Conservation (phyloP, 169 alveolate genomes). For the Eimeria praecox region DNA sequence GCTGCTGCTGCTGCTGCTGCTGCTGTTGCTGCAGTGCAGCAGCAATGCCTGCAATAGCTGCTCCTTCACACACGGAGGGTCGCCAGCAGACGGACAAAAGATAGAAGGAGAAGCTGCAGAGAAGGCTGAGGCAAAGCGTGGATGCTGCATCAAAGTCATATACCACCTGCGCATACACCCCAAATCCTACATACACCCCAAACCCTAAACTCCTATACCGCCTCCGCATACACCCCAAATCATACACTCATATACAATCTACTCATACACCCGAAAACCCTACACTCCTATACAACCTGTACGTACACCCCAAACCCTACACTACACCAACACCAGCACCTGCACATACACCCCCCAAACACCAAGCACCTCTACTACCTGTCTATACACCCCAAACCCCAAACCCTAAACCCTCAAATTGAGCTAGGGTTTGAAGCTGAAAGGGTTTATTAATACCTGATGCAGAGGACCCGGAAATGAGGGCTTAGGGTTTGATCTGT, state of each 20-base stretch:
- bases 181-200: not conserved
- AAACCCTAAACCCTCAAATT: not conserved
- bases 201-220: constrained; percentile 16
- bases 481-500: not conserved
- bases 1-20: constrained; percentile 65
- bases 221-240: constrained; percentile 20
- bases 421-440: constrained; percentile 21
- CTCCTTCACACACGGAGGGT: constrained; percentile 55
- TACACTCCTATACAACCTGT: constrained; percentile 45
- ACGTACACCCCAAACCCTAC: not conserved
- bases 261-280: not conserved
- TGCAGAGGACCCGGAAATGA: constrained; percentile 42
- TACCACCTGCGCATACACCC: constrained; percentile 61
- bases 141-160: constrained; percentile 37
- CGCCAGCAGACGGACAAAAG: constrained; percentile 57
- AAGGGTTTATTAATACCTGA: not conserved
- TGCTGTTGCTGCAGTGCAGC: constrained; percentile 61
- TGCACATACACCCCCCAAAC: not conserved
- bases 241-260: too few relatives aligned
- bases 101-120: constrained; percentile 33
- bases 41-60: constrained; percentile 63
- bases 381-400: not conserved
- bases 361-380: not conserved
- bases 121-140: constrained; percentile 28
- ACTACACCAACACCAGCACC: constrained; percentile 20